Base-by-base conservation (phyloP, 257 asterid species). In the Gentiana dahurica region DNA sequence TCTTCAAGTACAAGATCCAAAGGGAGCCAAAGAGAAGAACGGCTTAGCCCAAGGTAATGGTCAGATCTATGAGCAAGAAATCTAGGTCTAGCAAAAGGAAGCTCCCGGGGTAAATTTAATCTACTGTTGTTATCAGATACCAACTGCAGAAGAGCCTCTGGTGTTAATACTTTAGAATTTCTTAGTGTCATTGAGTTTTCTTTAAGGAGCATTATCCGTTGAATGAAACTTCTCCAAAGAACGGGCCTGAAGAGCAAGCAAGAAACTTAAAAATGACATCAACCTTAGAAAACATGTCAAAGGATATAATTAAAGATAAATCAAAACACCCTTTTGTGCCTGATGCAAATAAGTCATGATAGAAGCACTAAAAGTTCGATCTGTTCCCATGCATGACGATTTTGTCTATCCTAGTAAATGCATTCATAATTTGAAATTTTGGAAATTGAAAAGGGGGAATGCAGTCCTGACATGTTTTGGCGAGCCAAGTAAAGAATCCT, bases 401-500 rank as follows among this genome's bases (percentile, higher is more conserved):
- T 41, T 7, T 41, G 46, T 7, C 24, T 24, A 10, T 41, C 46
- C 9, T 41, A 5, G 3, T 3, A 47, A 55, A 33, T 47, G 32
- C 38, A 59, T 13, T 66, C 8, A 56, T 51, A 41, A 5, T 53
- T 34, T 9, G n/a, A 51, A 62, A 41, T 4, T 53, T 34, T 9
- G n/a, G 48, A 62, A 62, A 54, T 54, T 10, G 61, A 65, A 58
- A 10, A 41, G 59, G 71, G 68, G 77, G 83, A 64, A 60, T 54
- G 59, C 67, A 74, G 78, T 72, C 62, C 98, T 81, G 53, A 91
- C 98, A 85, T 91, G 95, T 87, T 91, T 73, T 78, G 82, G 75
- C 92, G 85, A 46, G 87, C 98, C 94, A 91, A 71, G 81, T 73
- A 72, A 75, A 91, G 94, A 83, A 91, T 81, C 93, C 82, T 70